Evolutionary conservation across 2,329 filamentous ascomycete genomes (phyloP).

Genomic region (Paraphaeosphaeria minitans): DNA sequence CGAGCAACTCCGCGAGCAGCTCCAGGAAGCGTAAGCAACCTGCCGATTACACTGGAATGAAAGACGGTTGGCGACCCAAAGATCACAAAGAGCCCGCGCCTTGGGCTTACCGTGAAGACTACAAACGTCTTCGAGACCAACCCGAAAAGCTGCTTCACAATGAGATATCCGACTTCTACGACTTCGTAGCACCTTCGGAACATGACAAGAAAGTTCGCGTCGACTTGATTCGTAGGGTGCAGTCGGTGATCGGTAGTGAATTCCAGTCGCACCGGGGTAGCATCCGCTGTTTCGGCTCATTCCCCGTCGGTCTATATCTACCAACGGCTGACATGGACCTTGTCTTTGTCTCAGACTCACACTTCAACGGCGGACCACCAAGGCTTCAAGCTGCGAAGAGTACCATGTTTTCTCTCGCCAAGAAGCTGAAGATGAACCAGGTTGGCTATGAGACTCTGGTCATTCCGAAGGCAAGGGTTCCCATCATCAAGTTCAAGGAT

Average conservation of each 20-base stretch:
- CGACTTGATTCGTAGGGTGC: conserved; percentile 73
- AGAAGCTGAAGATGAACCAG: conserved; percentile 59
- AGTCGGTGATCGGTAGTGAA: conserved; percentile 57
- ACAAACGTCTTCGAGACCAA: conserved; percentile 60
- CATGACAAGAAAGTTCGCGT: conserved; percentile 79
- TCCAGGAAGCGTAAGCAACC: conserved; percentile 71
- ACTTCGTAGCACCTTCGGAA: conserved; percentile 76
- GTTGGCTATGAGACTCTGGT: conserved; percentile 68
- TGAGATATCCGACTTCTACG: conserved; percentile 87
- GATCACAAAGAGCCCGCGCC: conserved; percentile 58
- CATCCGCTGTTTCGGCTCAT: conserved; percentile 86
- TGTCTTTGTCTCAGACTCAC: conserved; percentile 73
- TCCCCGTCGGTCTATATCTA: conserved; percentile 77
- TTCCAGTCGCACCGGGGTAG: conserved; percentile 54
- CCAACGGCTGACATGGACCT: conserved; percentile 92
- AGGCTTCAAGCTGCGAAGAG: conserved; percentile 38
- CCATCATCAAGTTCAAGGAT: conserved; percentile 90
- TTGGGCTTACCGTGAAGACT: conserved; percentile 49
- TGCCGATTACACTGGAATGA: conserved; percentile 46
- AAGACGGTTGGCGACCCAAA: conserved; percentile 48
- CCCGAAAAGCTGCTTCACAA: conserved; percentile 72
- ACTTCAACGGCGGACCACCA: conserved; percentile 53
- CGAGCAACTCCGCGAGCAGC: conserved; percentile 2
- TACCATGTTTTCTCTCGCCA: conserved; percentile 66
- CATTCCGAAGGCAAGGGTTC: conserved; percentile 79